Conservation (phyloP, 1,139 yeast species). For the Suhomyces guaymorum region DNA sequence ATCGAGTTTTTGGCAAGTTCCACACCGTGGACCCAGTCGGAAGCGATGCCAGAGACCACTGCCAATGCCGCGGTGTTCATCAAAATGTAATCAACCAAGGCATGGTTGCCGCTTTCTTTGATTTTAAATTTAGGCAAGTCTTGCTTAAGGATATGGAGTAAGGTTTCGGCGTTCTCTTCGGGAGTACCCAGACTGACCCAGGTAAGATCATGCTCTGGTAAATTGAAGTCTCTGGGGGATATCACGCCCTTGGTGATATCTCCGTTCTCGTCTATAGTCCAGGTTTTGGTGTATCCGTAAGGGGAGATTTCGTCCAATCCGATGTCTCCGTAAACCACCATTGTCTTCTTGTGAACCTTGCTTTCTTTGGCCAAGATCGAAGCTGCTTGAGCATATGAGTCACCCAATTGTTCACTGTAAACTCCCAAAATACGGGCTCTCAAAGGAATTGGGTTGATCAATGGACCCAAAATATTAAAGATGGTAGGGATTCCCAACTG, state of each 20-base stretch:
- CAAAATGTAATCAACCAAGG: constrained; percentile 82
- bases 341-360: constrained; percentile 53
- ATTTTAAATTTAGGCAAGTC: constrained; percentile 45
- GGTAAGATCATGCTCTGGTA: constrained; percentile 68
- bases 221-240: constrained; percentile 73
- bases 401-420: constrained; percentile 74
- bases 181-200: constrained; percentile 86
- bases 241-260: constrained; percentile 36
- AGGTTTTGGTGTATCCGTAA: constrained; percentile 73
- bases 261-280: constrained; percentile 63
- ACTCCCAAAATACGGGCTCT: constrained; percentile 87
- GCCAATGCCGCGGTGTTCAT: constrained; percentile 87
- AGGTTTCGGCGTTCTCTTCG: constrained; percentile 68
- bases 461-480: constrained; percentile 90
- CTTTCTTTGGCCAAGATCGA: constrained; percentile 49
- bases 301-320: constrained; percentile 95
- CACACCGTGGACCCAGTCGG: constrained; percentile 76
- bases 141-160: constrained; percentile 59
- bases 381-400: constrained; percentile 81
- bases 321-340: constrained; percentile 89
- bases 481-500: constrained; percentile 86
- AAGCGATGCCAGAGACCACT: constrained; percentile 68
- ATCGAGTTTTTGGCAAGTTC: constrained; percentile 70
- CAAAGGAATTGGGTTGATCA: constrained; percentile 86
- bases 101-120: constrained; percentile 38